These are phyloP conservation scores for Daedaleopsis nitida DNA, from an alignment of 768 basidiomycete species.

Conservation along the genomic window DNA sequence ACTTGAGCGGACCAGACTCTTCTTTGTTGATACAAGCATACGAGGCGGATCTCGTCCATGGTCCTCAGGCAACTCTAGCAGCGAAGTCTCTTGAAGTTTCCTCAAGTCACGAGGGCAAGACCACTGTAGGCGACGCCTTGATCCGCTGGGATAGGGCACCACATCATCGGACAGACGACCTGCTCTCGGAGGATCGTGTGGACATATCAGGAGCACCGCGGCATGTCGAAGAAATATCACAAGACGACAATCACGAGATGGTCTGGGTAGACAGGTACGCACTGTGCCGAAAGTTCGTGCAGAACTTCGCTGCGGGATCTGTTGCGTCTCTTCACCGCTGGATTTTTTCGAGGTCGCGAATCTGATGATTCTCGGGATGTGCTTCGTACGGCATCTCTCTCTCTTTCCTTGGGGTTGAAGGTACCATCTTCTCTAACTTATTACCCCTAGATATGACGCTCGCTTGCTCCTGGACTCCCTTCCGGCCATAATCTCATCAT, in stretches of 20 bases:
- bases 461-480: conserved; percentile 70
- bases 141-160: conserved; percentile 25
- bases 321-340: background rate
- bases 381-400: conserved; percentile 22
- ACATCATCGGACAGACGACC: background rate
- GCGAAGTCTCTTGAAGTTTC: conserved; percentile 38
- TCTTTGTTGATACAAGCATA: conserved; percentile 59
- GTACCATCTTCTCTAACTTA: background rate
- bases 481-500: conserved; percentile 25
- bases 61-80: conserved; percentile 44
- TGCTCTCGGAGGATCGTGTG: conserved; percentile 10
- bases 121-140: conserved; percentile 33
- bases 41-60: conserved; percentile 72
- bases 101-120: conserved; percentile 18
- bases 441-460: conserved; percentile 67
- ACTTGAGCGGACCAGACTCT: conserved; percentile 18
- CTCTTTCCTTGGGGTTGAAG: conserved; percentile 2
- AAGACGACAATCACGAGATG: conserved; percentile 24
- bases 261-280: conserved; percentile 87
- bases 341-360: background rate
- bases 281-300: conserved; percentile 15
- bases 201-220: conserved; percentile 7
- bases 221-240: background rate
- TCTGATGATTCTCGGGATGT: conserved; percentile 6
- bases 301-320: too few relatives aligned